Percentiles rank a stretch among this genome's conserved stretches.
Evolutionary conservation across 2,329 filamentous ascomycete genomes (phyloP).

Genomic region (Teratosphaeria epicoccoides): DNA sequence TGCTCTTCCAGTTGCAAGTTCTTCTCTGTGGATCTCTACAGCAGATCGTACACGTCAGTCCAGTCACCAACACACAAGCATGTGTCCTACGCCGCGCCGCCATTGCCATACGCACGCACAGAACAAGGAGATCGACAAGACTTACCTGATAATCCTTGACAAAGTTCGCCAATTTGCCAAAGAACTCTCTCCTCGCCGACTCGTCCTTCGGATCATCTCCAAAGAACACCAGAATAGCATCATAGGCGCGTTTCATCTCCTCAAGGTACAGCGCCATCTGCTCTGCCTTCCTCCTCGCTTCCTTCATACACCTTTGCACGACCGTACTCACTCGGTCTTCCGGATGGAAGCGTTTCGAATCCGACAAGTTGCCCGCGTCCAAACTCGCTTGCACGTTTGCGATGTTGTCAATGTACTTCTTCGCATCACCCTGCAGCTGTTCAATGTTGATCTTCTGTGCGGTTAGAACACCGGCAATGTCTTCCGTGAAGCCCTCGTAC

Average conservation of each 20-base stretch:
- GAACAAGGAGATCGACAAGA: slow-evolving; percentile 5
- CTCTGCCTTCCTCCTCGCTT: slow-evolving; percentile 87
- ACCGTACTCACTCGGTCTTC: slow-evolving; percentile 89
- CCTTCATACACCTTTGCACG: slow-evolving; percentile 91
- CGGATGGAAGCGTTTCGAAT: slow-evolving; percentile 95
- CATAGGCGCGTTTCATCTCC: slow-evolving; percentile 81
- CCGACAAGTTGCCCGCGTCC: slow-evolving; percentile 86
- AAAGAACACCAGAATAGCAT: slow-evolving; percentile 94
- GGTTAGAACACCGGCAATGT: slow-evolving; percentile 68
- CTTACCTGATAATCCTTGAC: slow-evolving; percentile 78
- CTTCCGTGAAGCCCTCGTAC: slow-evolving; percentile 79
- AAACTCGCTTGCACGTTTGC: slow-evolving; percentile 86
- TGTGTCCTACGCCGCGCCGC: not conserved
- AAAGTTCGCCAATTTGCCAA: slow-evolving; percentile 83
- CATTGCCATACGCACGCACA: not conserved
- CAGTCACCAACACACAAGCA: slow-evolving; percentile 1
- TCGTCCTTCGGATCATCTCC: slow-evolving; percentile 89
- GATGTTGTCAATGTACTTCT: slow-evolving; percentile 88
- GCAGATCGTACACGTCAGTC: not conserved
- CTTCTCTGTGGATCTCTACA: slow-evolving; percentile 77
- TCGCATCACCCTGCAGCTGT: slow-evolving; percentile 76
- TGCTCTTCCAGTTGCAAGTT: slow-evolving; percentile 75
- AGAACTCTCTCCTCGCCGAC: slow-evolving; percentile 89
- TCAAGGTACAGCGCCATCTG: slow-evolving; percentile 90
- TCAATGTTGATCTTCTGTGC: slow-evolving; percentile 92